phyloP scores from a whole-genome alignment of 306 rosid genomes.

The Canavalia gladiata region DNA sequence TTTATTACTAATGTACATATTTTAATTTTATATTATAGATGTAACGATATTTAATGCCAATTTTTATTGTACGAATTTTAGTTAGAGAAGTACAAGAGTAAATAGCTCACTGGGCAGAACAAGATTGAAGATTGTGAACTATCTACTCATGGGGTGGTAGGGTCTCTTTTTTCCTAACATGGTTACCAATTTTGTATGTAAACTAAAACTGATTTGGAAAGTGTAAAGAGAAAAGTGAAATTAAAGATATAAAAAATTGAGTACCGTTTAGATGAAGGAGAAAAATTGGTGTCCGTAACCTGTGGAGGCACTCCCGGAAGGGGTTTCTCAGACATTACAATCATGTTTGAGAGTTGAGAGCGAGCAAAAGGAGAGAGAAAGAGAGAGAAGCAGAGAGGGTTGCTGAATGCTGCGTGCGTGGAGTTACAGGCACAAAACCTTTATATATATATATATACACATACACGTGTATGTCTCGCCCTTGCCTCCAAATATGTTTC shows the following conservation, averaged over 20 bases:
- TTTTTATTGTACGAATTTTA: too few relatives aligned
- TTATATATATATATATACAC: not conserved
- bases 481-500: not conserved
- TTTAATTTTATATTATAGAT: too few relatives aligned
- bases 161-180: not conserved
- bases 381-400: conserved; percentile 42
- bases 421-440: not conserved
- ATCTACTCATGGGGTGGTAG: conserved; percentile 9
- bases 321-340: conserved; percentile 66
- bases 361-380: conserved; percentile 7
- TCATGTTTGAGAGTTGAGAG: conserved; percentile 54
- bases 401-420: not conserved
- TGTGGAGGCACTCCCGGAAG: conserved; percentile 61
- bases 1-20: not conserved
- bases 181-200: not conserved
- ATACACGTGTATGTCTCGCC: not conserved
- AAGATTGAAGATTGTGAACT: conserved; percentile 2
- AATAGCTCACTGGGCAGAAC: not conserved
- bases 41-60: too few relatives aligned
- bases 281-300: conserved; percentile 52
- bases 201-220: not conserved
- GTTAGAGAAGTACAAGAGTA: too few relatives aligned
- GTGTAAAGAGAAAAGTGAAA: conserved; percentile 9
- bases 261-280: conserved; percentile 68
- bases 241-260: not conserved